phyloP scores from a whole-genome alignment of 805 yeast species.

The Citeromyces matritensis region DNA sequence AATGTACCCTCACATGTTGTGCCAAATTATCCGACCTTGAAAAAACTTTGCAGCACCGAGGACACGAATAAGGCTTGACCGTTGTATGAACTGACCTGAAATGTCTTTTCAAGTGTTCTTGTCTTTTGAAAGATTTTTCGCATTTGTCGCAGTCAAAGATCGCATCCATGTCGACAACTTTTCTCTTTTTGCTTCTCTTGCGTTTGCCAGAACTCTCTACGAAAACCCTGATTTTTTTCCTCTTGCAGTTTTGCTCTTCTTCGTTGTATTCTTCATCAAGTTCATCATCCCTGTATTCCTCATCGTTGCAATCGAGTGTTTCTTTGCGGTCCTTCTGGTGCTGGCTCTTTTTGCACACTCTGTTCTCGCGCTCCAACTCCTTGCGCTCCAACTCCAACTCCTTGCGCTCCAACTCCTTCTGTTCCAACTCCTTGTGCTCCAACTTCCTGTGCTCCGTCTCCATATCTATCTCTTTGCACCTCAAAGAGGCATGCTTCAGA shows the following conservation, averaged over 20 bases:
- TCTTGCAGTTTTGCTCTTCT: neutral
- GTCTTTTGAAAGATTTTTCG: conserved; percentile 33
- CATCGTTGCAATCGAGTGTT: neutral
- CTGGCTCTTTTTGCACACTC: too few species aligned
- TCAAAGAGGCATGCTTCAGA: too few species aligned
- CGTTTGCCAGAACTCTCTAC: neutral
- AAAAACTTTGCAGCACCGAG: conserved; percentile 42
- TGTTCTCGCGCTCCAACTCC: too few species aligned
- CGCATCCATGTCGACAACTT: conserved; percentile 10
- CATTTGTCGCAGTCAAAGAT: conserved; percentile 21
- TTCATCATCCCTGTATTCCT: neutral
- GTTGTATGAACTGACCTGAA: conserved; percentile 50
- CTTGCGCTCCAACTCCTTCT: too few species aligned
- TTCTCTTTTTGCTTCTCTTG: neutral
- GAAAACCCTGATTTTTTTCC: neutral
- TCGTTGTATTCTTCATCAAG: neutral
- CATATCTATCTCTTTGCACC: too few species aligned
- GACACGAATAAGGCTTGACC: conserved; percentile 44
- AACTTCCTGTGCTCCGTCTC: too few species aligned
- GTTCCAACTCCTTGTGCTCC: too few species aligned
- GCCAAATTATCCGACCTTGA: conserved; percentile 54
- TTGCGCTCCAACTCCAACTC: too few species aligned
- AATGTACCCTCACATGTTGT: conserved; percentile 27
- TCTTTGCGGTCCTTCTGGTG: neutral
- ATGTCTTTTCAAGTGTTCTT: conserved; percentile 56